Conservation (phyloP, 257 asterid species). For the Penstemon newberryi region DNA sequence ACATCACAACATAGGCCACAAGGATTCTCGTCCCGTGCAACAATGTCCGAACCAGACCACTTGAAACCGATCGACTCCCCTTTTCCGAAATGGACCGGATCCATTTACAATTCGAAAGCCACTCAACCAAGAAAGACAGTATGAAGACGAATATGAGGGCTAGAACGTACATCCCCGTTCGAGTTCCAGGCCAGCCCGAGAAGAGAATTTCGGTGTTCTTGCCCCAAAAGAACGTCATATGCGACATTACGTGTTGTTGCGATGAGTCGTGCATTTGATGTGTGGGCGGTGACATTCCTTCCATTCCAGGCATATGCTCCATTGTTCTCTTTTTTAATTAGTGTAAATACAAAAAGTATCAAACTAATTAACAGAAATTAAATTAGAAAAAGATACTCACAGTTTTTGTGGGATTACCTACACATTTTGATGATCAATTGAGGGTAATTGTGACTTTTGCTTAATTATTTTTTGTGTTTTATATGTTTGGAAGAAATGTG, state of each 20-base stretch:
- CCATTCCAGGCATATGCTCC: slow-evolving; percentile 22
- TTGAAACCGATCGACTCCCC: not conserved
- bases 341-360: too few relatives aligned
- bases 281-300: slow-evolving; percentile 32
- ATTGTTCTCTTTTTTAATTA: not conserved
- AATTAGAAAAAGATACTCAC: too few relatives aligned
- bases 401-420: not conserved
- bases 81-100: slow-evolving; percentile 12
- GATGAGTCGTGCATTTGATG: not conserved
- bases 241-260: slow-evolving; percentile 34
- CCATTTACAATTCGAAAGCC: slow-evolving; percentile 41
- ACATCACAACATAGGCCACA: slow-evolving; percentile 58
- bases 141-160: slow-evolving; percentile 53
- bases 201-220: slow-evolving; percentile 60
- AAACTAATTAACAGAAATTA: too few relatives aligned
- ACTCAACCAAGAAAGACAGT: slow-evolving; percentile 45
- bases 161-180: slow-evolving; percentile 53
- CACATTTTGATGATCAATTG: slow-evolving; percentile 12
- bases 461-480: too few relatives aligned
- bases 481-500: too few relatives aligned
- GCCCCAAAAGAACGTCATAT: slow-evolving; percentile 85
- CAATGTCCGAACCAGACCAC: slow-evolving; percentile 40
- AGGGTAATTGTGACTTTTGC: not conserved
- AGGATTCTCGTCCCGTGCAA: slow-evolving; percentile 47
- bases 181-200: slow-evolving; percentile 66